Evolutionary conservation across 2,329 filamentous ascomycete species (phyloP).

Genomic region (Rhynchosporium graminicola): DNA sequence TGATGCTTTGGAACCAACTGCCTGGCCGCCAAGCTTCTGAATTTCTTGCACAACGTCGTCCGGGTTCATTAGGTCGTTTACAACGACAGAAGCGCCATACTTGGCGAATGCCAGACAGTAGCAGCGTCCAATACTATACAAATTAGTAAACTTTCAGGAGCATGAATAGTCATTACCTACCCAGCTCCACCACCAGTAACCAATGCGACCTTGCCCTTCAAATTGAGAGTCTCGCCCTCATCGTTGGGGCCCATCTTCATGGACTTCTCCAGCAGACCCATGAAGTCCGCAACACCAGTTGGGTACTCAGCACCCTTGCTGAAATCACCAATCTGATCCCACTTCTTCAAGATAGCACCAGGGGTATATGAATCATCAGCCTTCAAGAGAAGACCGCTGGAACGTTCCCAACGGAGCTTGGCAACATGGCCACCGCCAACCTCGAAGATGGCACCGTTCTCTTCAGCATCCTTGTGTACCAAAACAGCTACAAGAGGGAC

Average conservation of each 20-base stretch:
- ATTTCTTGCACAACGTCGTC: conserved; percentile 92
- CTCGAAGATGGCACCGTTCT: conserved; percentile 91
- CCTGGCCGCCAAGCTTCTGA: conserved; percentile 83
- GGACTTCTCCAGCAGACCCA: conserved; percentile 81
- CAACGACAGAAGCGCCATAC: conserved; percentile 80
- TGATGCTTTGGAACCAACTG: conserved; percentile 88
- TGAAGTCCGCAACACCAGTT: conserved; percentile 82
- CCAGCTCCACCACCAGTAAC: conserved; percentile 86
- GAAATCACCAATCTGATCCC: conserved; percentile 86
- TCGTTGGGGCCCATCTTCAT: conserved; percentile 74
- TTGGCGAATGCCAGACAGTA: conserved; percentile 89
- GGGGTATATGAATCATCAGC: conserved; percentile 87
- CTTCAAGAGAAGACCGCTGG: conserved; percentile 85
- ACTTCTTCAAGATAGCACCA: conserved; percentile 83
- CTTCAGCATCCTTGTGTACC: conserved; percentile 78
- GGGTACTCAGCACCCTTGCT: conserved; percentile 75
- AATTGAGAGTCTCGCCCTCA: conserved; percentile 72
- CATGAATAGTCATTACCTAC: conserved; percentile 43
- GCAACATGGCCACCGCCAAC: conserved; percentile 89
- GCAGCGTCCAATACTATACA: conserved; percentile 75
- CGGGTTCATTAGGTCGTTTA: conserved; percentile 94
- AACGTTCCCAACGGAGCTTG: conserved; percentile 94
- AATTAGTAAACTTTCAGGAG: background rate
- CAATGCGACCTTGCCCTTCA: conserved; percentile 81
- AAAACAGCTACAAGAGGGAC: conserved; percentile 89